Evolutionary conservation across 1,284 basidiomycete species (phyloP), one percentile per base, ranked within the genome.

Genomic region (Porodaedalea pini): DNA sequence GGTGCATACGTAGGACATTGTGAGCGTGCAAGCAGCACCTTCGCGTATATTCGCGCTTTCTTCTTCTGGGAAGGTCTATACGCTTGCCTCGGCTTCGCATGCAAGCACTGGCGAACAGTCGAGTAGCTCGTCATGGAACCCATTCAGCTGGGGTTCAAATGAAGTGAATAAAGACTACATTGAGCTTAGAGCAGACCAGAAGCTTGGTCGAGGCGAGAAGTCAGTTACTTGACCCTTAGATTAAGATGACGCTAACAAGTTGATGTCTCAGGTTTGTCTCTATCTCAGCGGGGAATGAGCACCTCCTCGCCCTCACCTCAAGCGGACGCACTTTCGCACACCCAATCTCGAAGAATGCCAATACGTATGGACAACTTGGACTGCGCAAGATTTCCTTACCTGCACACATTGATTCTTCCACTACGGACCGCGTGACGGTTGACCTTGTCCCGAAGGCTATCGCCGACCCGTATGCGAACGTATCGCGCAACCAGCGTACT

Each of bases 351-450:
- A 81, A 83, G 54, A 72, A 80, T 6, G 94, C 87, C n/a, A 98
- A 98, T 72, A 74, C 79, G 0, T 83, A 87, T 69, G 91, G 92
- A 1, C 95, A 98, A 71, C 83, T 98, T 10, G 94, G 93, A 11
- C 80, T 85, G 67, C 83, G 76, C 64, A 86, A 79, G 63, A 78
- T 87, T 61, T 75, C 80, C 60, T 75, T 88, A 44, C 75, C 69
- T 49, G 73, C 73, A 27, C 61, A 68, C 21, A 59, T 57, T 40
- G 62, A 63, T 53, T 62, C 56, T 32, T 57, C 61, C 2, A 57
- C 69, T 44, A 58, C 70, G 39, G 63, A 65, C 48, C 73, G 72
- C 37, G 64, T 80, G 4, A 66, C 76, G n/a, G 74, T 85, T 1
- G 82, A 88, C 57, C 76, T 88, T 25, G 70, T 77, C n/a, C 84